phyloP scores from a whole-genome alignment of 257 asterid species.

The Scutellaria minor region DNA sequence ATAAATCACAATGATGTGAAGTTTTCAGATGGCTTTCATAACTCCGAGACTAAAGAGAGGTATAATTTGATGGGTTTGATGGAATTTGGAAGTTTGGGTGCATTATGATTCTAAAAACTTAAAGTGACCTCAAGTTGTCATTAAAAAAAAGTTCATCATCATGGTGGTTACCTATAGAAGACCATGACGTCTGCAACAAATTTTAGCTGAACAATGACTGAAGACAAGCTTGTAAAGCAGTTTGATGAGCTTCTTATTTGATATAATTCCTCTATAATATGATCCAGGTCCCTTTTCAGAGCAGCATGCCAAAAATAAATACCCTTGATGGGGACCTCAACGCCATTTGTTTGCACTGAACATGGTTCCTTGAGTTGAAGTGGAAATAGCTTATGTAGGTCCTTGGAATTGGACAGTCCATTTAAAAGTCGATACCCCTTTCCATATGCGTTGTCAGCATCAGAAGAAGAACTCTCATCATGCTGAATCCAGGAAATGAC shows the following conservation, averaged over 20 bases:
- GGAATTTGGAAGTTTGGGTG: not conserved
- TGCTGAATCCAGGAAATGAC: conserved; percentile 70
- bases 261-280: conserved; percentile 56
- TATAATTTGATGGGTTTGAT: conserved; percentile 17
- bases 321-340: conserved; percentile 57
- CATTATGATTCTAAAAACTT: conserved; percentile 10
- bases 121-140: conserved; percentile 20
- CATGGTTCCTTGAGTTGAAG: conserved; percentile 42
- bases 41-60: conserved; percentile 10
- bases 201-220: conserved; percentile 62
- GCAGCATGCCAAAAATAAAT: conserved; percentile 74
- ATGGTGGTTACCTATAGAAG: conserved; percentile 66
- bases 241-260: conserved; percentile 59
- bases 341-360: conserved; percentile 31
- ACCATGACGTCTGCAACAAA: conserved; percentile 71
- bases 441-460: conserved; percentile 38
- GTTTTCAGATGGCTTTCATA: not conserved
- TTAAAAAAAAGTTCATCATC: not conserved
- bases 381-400: conserved; percentile 45
- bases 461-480: conserved; percentile 45
- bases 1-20: not conserved
- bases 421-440: conserved; percentile 57
- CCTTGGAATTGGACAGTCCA: conserved; percentile 53
- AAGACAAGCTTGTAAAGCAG: conserved; percentile 53
- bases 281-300: conserved; percentile 59